Percentiles rank a stretch among this genome's conserved stretches.
Evolutionary conservation across 1,284 basidiomycete species (phyloP).

Genomic region (Irpex sp.): DNA sequence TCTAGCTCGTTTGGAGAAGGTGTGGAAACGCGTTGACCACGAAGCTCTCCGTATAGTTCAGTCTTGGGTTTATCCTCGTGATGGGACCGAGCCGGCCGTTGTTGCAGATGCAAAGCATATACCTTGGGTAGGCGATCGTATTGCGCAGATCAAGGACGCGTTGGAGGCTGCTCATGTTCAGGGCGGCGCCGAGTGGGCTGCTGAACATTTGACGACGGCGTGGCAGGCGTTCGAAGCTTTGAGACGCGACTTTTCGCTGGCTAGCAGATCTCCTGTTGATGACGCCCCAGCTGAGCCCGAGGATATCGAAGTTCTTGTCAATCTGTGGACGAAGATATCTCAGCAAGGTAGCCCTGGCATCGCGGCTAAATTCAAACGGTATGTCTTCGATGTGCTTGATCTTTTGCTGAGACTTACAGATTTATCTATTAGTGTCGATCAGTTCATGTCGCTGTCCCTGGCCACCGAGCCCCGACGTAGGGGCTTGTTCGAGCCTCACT

Average conservation of each 20-base stretch:
- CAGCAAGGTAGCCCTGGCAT: constrained; percentile 38
- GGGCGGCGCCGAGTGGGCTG: constrained; percentile 39
- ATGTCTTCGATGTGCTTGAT: constrained; percentile 20
- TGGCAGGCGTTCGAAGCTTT: constrained; percentile 50
- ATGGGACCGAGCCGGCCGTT: constrained; percentile 31
- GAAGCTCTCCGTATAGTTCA: constrained; percentile 55
- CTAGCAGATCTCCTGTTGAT: constrained; percentile 37
- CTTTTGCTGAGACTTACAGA: constrained; percentile 4
- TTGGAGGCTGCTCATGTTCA: constrained; percentile 39
- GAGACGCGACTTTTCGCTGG: constrained; percentile 47
- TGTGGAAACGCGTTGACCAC: constrained; percentile 69
- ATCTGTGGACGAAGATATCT: constrained; percentile 49
- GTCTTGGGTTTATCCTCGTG: constrained; percentile 55
- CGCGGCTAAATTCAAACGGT: constrained; percentile 63
- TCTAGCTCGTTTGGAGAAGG: constrained; percentile 70
- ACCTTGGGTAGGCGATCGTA: constrained; percentile 65
- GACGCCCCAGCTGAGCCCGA: constrained; percentile 35
- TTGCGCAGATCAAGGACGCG: constrained; percentile 36
- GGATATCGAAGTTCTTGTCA: constrained; percentile 47
- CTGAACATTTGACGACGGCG: constrained; percentile 39
- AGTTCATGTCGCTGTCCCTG: constrained; percentile 74
- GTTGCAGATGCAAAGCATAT: constrained; percentile 48
- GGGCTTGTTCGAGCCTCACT: constrained; percentile 71
- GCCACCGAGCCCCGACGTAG: constrained; percentile 68
- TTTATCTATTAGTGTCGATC: constrained; percentile 53